These are phyloP conservation scores for Arthrobotrys iridis DNA, from an alignment of 2,329 filamentous ascomycete genomes.

Conservation along the genomic window DNA sequence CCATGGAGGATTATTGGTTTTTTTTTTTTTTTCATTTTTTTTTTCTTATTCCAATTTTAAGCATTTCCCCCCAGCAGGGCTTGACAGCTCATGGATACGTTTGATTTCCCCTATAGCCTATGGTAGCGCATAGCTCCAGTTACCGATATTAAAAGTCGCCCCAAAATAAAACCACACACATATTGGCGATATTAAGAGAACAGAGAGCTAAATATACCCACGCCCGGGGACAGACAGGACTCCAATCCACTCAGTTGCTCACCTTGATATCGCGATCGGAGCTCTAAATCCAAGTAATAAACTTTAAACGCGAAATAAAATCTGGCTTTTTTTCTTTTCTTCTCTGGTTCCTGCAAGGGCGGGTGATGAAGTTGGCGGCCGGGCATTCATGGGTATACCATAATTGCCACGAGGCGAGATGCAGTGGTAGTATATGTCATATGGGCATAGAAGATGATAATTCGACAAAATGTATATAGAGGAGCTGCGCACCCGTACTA, in stretches of 20 bases:
- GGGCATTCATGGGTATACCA: not conserved
- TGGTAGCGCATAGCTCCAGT: conserved; percentile 23
- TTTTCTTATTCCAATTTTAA: conserved; percentile 2
- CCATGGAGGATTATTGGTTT: conserved; percentile 1
- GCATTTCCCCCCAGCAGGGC: not conserved
- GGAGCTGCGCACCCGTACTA: not conserved
- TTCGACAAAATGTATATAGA: conserved; percentile 13
- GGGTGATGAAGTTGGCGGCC: conserved; percentile 44
- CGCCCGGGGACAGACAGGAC: no score
- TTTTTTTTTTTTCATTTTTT: not conserved
- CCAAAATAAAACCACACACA: no score
- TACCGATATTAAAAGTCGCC: conserved; percentile 29
- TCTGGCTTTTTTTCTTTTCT: not conserved
- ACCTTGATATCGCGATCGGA: conserved; percentile 12
- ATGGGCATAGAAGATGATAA: not conserved
- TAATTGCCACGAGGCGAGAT: not conserved
- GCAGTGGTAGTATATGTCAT: no score
- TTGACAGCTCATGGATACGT: not conserved
- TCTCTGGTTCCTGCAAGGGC: conserved; percentile 9
- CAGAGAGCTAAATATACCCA: conserved; percentile 39
- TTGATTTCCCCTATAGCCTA: not conserved
- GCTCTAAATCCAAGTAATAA: conserved; percentile 20
- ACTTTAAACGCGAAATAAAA: conserved; percentile 4
- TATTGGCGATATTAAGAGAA: conserved; percentile 41
- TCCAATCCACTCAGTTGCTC: conserved; percentile 29